Conservation (phyloP, 768 basidiomycete species). For the Nidularia pulvinata region DNA sequence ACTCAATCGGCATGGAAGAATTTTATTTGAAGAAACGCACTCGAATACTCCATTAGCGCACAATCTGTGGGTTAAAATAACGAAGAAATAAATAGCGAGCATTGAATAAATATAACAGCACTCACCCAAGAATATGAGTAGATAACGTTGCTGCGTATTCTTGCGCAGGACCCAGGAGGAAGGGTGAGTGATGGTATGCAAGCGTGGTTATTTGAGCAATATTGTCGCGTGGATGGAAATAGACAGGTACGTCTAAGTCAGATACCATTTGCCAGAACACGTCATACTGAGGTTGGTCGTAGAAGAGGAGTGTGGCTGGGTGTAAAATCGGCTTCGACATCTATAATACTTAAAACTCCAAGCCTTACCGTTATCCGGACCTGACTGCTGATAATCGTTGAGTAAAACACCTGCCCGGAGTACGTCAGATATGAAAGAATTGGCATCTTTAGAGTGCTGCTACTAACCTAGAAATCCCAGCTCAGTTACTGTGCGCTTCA, state of each 20-base stretch:
- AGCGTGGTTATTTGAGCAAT: slow-evolving; percentile 18
- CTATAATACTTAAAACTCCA: no score
- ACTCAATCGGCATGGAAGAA: neutral
- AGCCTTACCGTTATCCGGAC: slow-evolving; percentile 31
- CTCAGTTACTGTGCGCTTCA: slow-evolving; percentile 34
- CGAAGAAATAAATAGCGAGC: neutral
- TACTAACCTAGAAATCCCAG: slow-evolving; percentile 36
- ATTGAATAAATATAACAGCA: neutral
- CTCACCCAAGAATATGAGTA: slow-evolving; percentile 35
- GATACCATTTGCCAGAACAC: slow-evolving; percentile 34
- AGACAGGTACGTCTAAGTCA: slow-evolving; percentile 34
- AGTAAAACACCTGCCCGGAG: slow-evolving; percentile 26
- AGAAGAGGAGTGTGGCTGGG: slow-evolving; percentile 31
- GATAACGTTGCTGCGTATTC: slow-evolving; percentile 35
- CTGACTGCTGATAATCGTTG: slow-evolving; percentile 44
- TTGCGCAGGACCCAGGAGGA: slow-evolving; percentile 27
- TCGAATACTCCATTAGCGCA: slow-evolving; percentile 39
- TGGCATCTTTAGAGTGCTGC: neutral
- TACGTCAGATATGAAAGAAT: neutral
- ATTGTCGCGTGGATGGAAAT: slow-evolving; percentile 33
- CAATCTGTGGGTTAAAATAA: slow-evolving; percentile 11
- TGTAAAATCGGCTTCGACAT: neutral
- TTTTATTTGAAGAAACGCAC: slow-evolving; percentile 11
- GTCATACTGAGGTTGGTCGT: slow-evolving; percentile 36
- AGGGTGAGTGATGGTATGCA: slow-evolving; percentile 28